Percentiles rank a stretch among this genome's conserved stretches.
Conservation (phyloP, 768 basidiomycete genomes). For the Pleurotus pulmonarius region DNA sequence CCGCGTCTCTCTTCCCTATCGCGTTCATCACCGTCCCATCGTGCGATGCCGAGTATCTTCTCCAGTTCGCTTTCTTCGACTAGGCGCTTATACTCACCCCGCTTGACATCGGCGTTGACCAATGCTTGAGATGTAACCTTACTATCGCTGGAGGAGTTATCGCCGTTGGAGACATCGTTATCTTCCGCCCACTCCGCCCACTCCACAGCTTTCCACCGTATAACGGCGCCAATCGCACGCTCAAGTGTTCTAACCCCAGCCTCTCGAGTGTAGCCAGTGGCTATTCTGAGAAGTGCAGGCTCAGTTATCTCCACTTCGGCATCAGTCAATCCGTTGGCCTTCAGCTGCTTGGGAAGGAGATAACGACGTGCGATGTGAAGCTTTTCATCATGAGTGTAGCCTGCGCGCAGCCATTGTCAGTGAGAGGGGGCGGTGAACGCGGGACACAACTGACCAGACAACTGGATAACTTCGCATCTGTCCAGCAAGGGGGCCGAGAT, state of each 20-base stretch:
- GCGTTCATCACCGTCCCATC: constrained; percentile 77
- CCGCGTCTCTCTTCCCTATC: constrained; percentile 73
- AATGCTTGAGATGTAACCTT: constrained; percentile 3
- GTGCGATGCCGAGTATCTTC: constrained; percentile 74
- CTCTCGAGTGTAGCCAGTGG: constrained; percentile 82
- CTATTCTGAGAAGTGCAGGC: constrained; percentile 65
- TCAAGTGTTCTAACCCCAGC: constrained; percentile 92
- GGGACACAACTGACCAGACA: constrained; percentile 49
- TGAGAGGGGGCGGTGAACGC: too few species aligned
- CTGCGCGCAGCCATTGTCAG: constrained; percentile 22
- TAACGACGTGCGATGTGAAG: constrained; percentile 84
- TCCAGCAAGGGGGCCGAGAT: constrained; percentile 87
- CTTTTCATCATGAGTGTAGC: constrained; percentile 90
- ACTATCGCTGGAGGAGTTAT: neutral
- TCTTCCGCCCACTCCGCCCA: constrained; percentile 69
- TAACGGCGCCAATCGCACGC: constrained; percentile 82
- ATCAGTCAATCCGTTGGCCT: constrained; percentile 67
- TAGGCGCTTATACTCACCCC: constrained; percentile 45
- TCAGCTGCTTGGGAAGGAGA: constrained; percentile 85
- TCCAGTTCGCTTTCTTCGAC: constrained; percentile 77
- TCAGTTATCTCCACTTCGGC: constrained; percentile 65
- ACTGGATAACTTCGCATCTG: constrained; percentile 83
- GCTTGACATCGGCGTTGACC: constrained; percentile 17
- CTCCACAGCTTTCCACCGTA: constrained; percentile 89
- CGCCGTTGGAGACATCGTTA: constrained; percentile 11